These are phyloP conservation scores for Funneliformis mosseae DNA, from an alignment of 192 early-diverging fungal genomes.

Conservation along the genomic window DNA sequence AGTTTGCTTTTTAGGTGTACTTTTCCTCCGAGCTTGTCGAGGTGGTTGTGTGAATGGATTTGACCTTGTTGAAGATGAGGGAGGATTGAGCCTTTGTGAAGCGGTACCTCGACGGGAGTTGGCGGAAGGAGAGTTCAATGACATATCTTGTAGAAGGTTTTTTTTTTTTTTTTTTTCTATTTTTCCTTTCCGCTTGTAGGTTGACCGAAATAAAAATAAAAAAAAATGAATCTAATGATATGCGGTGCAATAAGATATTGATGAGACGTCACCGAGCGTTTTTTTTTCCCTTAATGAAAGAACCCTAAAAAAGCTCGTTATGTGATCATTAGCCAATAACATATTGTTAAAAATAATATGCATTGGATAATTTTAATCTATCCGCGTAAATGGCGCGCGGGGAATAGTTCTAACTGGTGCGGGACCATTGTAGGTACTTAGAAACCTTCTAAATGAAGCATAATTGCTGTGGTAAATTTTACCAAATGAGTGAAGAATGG, in stretches of 20 bases:
- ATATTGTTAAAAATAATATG: constrained; percentile 3
- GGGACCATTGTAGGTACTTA: neutral
- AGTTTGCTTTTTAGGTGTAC: neutral
- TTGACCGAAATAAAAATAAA: neutral
- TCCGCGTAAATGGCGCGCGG: constrained; percentile 5
- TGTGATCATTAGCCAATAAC: neutral
- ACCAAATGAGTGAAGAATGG: neutral
- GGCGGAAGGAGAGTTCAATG: neutral
- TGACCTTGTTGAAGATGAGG: neutral
- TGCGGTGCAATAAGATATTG: neutral
- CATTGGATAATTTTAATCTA: constrained; percentile 6
- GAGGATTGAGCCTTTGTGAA: neutral
- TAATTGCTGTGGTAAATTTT: neutral
- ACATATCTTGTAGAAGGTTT: neutral
- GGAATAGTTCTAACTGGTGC: neutral
- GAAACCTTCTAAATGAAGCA: constrained; percentile 8
- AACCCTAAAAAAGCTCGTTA: constrained; percentile 3
- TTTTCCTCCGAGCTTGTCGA: neutral
- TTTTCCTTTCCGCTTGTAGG: neutral
- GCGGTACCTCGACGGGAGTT: neutral
- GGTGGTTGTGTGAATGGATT: neutral
- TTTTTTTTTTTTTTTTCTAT: neutral
- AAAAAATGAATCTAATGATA: constrained; percentile 6
- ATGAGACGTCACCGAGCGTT: neutral
- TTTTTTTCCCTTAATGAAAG: neutral